These are phyloP conservation scores for Jacaranda mimosifolia DNA, from an alignment of 257 asterid species.

Conservation along the genomic window DNA sequence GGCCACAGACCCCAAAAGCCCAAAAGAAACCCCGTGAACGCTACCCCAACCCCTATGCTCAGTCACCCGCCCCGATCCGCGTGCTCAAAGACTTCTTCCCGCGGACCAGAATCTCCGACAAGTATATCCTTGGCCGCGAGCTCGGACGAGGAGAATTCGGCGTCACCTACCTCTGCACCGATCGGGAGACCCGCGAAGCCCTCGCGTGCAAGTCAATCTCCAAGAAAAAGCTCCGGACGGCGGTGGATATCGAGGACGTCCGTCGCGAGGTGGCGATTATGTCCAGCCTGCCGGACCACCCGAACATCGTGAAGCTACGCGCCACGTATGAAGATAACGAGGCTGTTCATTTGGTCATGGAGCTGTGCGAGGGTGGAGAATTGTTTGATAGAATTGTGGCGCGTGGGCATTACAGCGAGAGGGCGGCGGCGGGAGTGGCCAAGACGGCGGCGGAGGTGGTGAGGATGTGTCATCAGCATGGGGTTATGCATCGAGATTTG, in stretches of 20 bases:
- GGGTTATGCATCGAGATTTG: slow-evolving; percentile 97
- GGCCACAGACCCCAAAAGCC: slow-evolving; percentile 41
- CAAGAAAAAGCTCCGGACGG: slow-evolving; percentile 87
- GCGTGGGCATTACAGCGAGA: slow-evolving; percentile 95
- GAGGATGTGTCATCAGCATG: slow-evolving; percentile 88
- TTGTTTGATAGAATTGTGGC: slow-evolving; percentile 90
- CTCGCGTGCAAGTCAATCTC: slow-evolving; percentile 97
- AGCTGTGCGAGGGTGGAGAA: slow-evolving; percentile 95
- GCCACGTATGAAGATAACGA: slow-evolving; percentile 94
- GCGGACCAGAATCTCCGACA: slow-evolving; percentile 71
- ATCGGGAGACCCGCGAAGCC: slow-evolving; percentile 76
- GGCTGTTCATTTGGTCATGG: slow-evolving; percentile 95
- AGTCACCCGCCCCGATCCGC: slow-evolving; percentile 65
- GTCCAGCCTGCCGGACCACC: slow-evolving; percentile 88
- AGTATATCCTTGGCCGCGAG: slow-evolving; percentile 88
- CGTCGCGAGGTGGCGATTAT: slow-evolving; percentile 93
- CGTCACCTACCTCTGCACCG: slow-evolving; percentile 89
- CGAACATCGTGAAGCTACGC: slow-evolving; percentile 76
- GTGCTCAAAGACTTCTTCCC: slow-evolving; percentile 75
- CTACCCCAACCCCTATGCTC: slow-evolving; percentile 70
- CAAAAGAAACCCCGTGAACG: slow-evolving; percentile 50
- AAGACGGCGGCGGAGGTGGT: slow-evolving; percentile 89
- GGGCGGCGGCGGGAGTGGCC: slow-evolving; percentile 84
- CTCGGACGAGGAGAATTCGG: slow-evolving; percentile 97
- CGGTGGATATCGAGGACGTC: slow-evolving; percentile 89